Conservation (phyloP, 106 monocot genomes). For the Phalaenopsis equestris region DNA sequence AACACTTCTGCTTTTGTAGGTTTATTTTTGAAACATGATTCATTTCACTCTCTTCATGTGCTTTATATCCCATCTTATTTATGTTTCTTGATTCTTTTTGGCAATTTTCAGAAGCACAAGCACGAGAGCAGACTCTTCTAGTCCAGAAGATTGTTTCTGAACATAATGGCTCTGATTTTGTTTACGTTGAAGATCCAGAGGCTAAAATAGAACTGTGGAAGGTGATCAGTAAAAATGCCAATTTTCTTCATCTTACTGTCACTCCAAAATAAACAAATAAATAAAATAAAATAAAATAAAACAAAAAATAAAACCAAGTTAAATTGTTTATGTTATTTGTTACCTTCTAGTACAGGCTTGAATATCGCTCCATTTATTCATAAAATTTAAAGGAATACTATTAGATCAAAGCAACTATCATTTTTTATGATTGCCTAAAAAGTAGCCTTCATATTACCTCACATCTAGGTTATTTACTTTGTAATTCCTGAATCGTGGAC, state of each 20-base stretch:
- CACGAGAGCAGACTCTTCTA: conserved; percentile 72
- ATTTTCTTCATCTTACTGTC: neutral
- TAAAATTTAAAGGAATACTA: neutral
- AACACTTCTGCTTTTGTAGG: neutral
- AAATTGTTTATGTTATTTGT: neutral
- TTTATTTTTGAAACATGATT: neutral
- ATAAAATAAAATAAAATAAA: neutral
- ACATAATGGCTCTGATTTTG: conserved; percentile 86
- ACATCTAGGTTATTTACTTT: neutral
- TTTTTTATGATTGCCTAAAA: neutral
- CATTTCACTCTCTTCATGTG: neutral
- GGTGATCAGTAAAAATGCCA: conserved; percentile 22
- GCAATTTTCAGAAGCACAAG: conserved; percentile 69
- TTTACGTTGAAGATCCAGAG: conserved; percentile 78
- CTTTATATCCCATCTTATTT: neutral
- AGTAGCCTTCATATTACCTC: neutral
- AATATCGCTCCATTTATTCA: too few relatives aligned
- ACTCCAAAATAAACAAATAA: neutral
- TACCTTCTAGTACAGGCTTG: neutral
- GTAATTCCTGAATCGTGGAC: neutral
- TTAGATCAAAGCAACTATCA: neutral
- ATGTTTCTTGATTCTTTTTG: neutral
- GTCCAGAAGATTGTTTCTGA: conserved; percentile 79
- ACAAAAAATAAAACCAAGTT: neutral
- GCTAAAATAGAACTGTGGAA: conserved; percentile 84